Percentiles rank a stretch among this genome's conserved stretches.
Conservation (phyloP, 2,329 filamentous ascomycete species). For the Aaosphaeria pasadenensis region DNA sequence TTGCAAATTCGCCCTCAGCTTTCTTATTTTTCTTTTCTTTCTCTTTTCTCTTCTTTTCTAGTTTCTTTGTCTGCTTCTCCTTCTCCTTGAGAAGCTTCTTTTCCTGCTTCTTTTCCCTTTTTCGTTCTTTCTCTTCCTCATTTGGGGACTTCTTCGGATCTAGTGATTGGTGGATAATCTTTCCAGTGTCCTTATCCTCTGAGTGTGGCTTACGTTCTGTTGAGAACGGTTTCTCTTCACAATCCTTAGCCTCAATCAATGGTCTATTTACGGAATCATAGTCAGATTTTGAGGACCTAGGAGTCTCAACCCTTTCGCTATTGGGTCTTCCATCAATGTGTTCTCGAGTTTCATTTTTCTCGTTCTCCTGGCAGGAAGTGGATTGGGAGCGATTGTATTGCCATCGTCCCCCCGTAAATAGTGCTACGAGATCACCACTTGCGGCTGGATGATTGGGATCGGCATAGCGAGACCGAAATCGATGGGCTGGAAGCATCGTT, state of each 20-base stretch:
- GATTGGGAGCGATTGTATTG: background rate
- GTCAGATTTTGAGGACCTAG: background rate
- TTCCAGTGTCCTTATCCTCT: background rate
- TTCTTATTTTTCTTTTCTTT: background rate
- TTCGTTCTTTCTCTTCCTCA: background rate
- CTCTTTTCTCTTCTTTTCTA: background rate
- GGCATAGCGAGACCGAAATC: slow-evolving; percentile 47
- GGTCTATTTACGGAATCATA: background rate
- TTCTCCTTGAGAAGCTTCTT: background rate
- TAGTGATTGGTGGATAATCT: background rate
- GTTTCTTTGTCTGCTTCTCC: background rate
- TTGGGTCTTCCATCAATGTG: background rate
- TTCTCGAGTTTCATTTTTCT: background rate
- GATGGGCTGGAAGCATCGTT: background rate
- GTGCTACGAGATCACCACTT: slow-evolving; percentile 31
- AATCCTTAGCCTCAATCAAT: background rate
- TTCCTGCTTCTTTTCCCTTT: background rate
- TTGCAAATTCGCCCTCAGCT: background rate
- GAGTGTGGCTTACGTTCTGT: background rate
- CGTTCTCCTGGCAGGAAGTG: background rate
- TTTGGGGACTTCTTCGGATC: background rate
- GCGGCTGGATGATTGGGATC: slow-evolving; percentile 52
- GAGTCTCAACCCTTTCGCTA: background rate
- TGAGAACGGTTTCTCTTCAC: background rate
- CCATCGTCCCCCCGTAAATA: slow-evolving; percentile 1